Base-by-base conservation (phyloP, 2,329 filamentous ascomycete genomes). In the Fusarium abutilonis region DNA sequence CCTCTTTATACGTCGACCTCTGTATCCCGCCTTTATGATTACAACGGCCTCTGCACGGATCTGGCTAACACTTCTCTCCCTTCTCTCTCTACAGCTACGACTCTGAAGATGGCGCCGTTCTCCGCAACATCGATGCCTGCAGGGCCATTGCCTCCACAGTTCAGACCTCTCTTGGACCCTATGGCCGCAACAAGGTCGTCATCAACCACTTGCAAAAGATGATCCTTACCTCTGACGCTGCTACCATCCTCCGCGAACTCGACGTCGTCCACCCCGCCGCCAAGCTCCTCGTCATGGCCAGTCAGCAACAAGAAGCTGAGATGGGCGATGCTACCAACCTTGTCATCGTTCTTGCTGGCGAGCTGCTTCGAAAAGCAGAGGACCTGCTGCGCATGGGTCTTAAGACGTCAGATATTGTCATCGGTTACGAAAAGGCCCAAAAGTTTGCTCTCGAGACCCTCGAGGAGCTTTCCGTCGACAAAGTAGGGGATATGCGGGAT, bases 131-230 rank as follows among this genome's bases (percentile, higher is more conserved):
- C 80, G 96, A 99, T 76, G 95, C 96, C 76, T 99, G 95, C 83
- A 88, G 93, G 67, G 92, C 95, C 68, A 98, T 99, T 78, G 89
- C 95, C 56, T 91, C 91, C 72, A 99, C 95, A 48, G 95, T 99
- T 45, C 93, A 97, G 83, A 98, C 95, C 54, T 98, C 95, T 41
- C 86, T 99, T 32, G 96, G 95, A 48, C 95, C 95, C 59, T 97
- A 97, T 79, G 95, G 95, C 74, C 91, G 95, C 79, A 99, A 99
- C 85, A 99, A 99, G 83, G 93, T 99, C 75, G 92, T 99, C 81
- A 98, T 99, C 84, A 99, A 99, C 84, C 96, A 99, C 81, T 85
- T 99, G 64, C 92, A 97, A 79, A 99, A 99, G 85, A 97, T 99
- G 95, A 96, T 97, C 72, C 84, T 99, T 66, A 99, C 96, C 70